phyloP scores from a whole-genome alignment of 495 filamentous ascomycete genomes.

The Xylaria nigripes region DNA sequence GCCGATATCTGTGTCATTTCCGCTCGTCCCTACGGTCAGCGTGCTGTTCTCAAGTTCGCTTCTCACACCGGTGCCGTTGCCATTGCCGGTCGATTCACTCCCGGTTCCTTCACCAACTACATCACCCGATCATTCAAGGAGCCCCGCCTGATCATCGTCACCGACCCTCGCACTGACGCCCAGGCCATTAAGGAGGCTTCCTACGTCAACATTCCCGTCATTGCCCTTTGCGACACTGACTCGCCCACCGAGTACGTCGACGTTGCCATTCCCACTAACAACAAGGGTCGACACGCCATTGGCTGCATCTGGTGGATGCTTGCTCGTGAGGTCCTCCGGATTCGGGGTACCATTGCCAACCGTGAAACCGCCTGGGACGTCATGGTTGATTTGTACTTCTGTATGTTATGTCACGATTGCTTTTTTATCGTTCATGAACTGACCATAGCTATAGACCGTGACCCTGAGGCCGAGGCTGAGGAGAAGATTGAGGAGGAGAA shows the following conservation, averaged over 20 bases:
- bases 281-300: conserved; percentile 99
- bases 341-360: conserved; percentile 88
- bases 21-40: conserved; percentile 97
- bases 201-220: conserved; percentile 99
- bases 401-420: conserved; percentile 28
- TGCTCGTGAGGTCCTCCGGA: conserved; percentile 96
- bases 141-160: conserved; percentile 97
- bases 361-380: conserved; percentile 96
- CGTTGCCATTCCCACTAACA: conserved; percentile 99
- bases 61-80: conserved; percentile 93
- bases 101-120: conserved; percentile 99
- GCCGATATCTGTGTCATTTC: conserved; percentile 98
- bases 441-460: conserved; percentile 58
- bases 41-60: conserved; percentile 98
- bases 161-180: conserved; percentile 97
- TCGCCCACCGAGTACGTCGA: conserved; percentile 99
- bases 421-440: conserved; percentile 2
- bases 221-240: conserved; percentile 97
- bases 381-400: conserved; percentile 99
- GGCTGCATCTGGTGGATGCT: conserved; percentile 99
- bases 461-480: conserved; percentile 97
- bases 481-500: conserved; percentile 67
- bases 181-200: conserved; percentile 99
- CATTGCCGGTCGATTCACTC: conserved; percentile 99
- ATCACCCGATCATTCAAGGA: conserved; percentile 99